Conservation (phyloP, 1,284 basidiomycete genomes). For the Cutaneotrichosporon mucoides region DNA sequence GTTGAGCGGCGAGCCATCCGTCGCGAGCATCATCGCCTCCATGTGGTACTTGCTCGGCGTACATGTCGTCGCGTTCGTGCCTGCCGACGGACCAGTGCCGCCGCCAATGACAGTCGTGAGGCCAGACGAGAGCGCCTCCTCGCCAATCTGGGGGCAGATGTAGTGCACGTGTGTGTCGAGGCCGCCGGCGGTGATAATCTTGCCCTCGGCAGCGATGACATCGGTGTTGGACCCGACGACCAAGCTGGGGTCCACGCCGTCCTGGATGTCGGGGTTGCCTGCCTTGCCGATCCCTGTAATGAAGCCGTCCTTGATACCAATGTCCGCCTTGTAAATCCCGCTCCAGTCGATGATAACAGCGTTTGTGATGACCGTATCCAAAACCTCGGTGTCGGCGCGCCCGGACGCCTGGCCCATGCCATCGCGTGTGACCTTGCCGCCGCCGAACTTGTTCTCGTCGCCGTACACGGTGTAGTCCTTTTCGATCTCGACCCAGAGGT, state of each 20-base stretch:
- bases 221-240: constrained; percentile 84
- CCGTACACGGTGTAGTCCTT: constrained; percentile 65
- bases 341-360: constrained; percentile 92
- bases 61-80: constrained; percentile 91
- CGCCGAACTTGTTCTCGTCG: constrained; percentile 97
- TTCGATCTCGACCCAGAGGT: constrained; percentile 90
- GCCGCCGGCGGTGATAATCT: constrained; percentile 89
- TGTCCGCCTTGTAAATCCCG: constrained; percentile 98
- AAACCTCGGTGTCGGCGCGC: constrained; percentile 60
- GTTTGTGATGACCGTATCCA: constrained; percentile 94
- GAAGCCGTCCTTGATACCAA: constrained; percentile 79
- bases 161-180: constrained; percentile 90
- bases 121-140: constrained; percentile 56
- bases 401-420: constrained; percentile 93
- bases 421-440: constrained; percentile 90
- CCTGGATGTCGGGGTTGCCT: constrained; percentile 94
- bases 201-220: constrained; percentile 83
- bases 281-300: constrained; percentile 93
- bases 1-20: constrained; percentile 84
- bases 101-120: constrained; percentile 88
- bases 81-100: constrained; percentile 87
- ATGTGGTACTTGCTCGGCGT: constrained; percentile 86
- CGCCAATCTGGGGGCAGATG: constrained; percentile 85
- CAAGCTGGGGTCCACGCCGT: constrained; percentile 68
- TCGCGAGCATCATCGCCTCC: constrained; percentile 79